These are phyloP conservation scores for Stephanodiscus minutulus DNA, from an alignment of 108 stramenopile species.

Conservation along the genomic window DNA sequence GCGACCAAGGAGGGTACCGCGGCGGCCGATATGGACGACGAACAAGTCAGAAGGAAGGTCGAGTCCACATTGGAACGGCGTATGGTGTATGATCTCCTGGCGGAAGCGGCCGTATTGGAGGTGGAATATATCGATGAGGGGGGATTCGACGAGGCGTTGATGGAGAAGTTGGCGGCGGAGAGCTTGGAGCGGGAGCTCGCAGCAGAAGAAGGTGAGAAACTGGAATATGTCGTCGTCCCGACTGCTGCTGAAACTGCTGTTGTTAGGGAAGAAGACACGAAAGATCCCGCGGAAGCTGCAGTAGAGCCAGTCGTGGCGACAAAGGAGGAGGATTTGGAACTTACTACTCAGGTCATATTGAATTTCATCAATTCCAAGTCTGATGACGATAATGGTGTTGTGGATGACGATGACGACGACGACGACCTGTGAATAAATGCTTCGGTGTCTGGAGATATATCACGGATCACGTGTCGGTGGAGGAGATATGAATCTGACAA, in stretches of 20 bases:
- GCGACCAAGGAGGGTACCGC: conserved; percentile 50
- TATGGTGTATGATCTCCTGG: conserved; percentile 82
- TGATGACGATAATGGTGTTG: conserved; percentile 7
- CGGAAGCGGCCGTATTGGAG: conserved; percentile 73
- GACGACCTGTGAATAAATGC: background rate
- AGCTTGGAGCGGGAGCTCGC: conserved; percentile 62
- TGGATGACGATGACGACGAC: conserved; percentile 12
- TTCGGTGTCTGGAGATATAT: background rate
- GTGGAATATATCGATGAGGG: conserved; percentile 70
- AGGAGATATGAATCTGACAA: background rate
- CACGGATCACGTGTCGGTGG: background rate
- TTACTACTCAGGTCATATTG: conserved; percentile 8
- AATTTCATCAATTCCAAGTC: background rate
- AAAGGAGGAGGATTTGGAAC: conserved; percentile 19
- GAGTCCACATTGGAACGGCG: conserved; percentile 79
- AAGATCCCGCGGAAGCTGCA: background rate
- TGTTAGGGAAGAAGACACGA: conserved; percentile 11
- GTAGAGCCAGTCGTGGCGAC: background rate
- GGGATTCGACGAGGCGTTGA: conserved; percentile 73
- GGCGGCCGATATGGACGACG: conserved; percentile 72
- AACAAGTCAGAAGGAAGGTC: conserved; percentile 68
- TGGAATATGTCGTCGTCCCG: conserved; percentile 12
- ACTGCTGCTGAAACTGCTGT: conserved; percentile 10
- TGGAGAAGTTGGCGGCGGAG: conserved; percentile 82
- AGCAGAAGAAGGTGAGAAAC: conserved; percentile 23